Conservation (phyloP, 108 stramenopile genomes). For the Skeletonema marinoi region DNA sequence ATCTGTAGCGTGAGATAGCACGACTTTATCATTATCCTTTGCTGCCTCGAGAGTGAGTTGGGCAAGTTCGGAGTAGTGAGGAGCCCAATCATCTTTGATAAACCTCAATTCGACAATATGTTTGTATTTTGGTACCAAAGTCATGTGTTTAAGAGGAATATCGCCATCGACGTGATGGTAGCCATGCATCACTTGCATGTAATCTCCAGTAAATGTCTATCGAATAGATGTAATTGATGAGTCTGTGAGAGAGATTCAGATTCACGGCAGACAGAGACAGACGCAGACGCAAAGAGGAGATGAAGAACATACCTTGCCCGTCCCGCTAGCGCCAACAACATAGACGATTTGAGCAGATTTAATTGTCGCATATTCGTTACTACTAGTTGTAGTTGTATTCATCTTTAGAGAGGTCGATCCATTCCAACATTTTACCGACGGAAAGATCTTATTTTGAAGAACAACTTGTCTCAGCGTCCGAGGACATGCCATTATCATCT, state of each 20-base stretch:
- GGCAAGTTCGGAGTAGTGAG: not conserved
- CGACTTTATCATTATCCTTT: not conserved
- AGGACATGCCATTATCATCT: no score
- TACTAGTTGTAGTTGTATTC: no score
- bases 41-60: not conserved
- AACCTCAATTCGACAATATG: not conserved
- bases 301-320: not conserved
- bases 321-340: not conserved
- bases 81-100: not conserved
- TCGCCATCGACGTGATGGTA: not conserved
- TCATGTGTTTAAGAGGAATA: not conserved
- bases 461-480: no score
- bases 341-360: not conserved
- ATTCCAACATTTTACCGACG: no score
- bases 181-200: not conserved
- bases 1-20: not conserved
- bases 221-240: not conserved
- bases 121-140: not conserved
- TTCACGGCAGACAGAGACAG: not conserved
- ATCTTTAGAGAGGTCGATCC: no score
- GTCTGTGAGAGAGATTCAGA: not conserved
- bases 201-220: not conserved
- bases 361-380: no score
- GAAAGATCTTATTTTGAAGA: no score
- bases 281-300: not conserved